Percentiles rank a stretch among this genome's conserved stretches.
These are phyloP conservation scores for Aspergillus pseudoglaucus DNA, from an alignment of 2,329 filamentous ascomycete species.

Conservation along the genomic window DNA sequence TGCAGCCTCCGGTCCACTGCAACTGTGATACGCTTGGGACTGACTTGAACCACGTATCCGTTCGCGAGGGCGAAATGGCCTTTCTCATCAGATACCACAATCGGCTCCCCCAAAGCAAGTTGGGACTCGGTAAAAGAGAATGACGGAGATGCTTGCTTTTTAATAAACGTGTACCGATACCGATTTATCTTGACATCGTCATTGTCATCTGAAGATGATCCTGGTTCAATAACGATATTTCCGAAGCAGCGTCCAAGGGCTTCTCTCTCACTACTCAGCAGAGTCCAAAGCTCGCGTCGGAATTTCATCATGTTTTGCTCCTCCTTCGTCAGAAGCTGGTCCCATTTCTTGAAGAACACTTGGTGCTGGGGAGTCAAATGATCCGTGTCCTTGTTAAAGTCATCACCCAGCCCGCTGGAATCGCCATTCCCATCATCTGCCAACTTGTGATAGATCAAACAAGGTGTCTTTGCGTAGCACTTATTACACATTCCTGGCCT, in stretches of 20 bases:
- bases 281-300: slow-evolving; percentile 88
- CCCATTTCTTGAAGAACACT: slow-evolving; percentile 91
- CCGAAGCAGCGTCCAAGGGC: slow-evolving; percentile 84
- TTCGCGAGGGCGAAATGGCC: slow-evolving; percentile 93
- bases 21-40: slow-evolving; percentile 70
- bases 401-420: slow-evolving; percentile 70
- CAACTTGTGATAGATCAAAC: slow-evolving; percentile 90
- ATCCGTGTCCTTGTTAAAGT: slow-evolving; percentile 73
- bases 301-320: slow-evolving; percentile 85
- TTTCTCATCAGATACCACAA: slow-evolving; percentile 92
- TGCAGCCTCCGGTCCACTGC: slow-evolving; percentile 86
- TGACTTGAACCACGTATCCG: slow-evolving; percentile 76
- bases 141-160: slow-evolving; percentile 52
- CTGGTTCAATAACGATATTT: slow-evolving; percentile 75
- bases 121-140: slow-evolving; percentile 93
- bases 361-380: slow-evolving; percentile 70
- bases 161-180: slow-evolving; percentile 78
- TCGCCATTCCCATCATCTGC: slow-evolving; percentile 77
- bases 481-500: slow-evolving; percentile 73
- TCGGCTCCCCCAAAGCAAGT: slow-evolving; percentile 76
- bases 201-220: slow-evolving; percentile 63
- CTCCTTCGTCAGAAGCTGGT: slow-evolving; percentile 85
- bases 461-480: slow-evolving; percentile 86
- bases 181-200: slow-evolving; percentile 80
- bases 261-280: slow-evolving; percentile 83